Conservation (phyloP, 768 basidiomycete genomes). For the Exsudoporus frostii region DNA sequence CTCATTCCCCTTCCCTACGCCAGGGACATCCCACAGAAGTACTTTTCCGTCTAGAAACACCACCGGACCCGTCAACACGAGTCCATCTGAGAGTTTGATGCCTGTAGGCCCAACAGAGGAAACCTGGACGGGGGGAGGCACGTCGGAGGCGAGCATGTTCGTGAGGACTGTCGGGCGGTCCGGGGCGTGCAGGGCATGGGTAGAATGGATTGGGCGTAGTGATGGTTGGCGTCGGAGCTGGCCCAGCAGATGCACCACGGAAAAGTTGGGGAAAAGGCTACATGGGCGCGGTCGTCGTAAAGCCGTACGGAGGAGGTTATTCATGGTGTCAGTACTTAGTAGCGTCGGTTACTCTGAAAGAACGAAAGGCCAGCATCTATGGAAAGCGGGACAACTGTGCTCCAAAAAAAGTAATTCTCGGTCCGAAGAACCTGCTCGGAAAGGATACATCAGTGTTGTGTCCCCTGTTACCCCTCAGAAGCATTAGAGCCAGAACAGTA, state of each 20-base stretch:
- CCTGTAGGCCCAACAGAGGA: conserved; percentile 59
- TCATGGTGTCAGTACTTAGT: neutral
- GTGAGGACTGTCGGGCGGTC: conserved; percentile 41
- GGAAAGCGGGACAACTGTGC: too few relatives aligned
- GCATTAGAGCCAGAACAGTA: too few relatives aligned
- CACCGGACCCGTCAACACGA: conserved; percentile 71
- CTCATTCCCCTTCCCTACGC: neutral
- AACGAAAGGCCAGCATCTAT: too few relatives aligned
- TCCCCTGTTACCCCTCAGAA: too few relatives aligned
- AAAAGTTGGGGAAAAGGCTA: neutral
- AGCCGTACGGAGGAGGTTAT: neutral
- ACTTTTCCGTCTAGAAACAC: conserved; percentile 85
- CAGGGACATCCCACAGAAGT: conserved; percentile 85
- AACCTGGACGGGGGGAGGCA: conserved; percentile 69
- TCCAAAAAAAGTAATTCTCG: too few relatives aligned
- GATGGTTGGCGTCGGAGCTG: neutral
- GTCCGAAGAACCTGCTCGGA: too few relatives aligned
- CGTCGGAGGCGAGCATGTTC: conserved; percentile 72
- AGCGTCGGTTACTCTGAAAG: neutral
- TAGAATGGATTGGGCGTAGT: conserved; percentile 15
- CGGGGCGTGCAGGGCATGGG: conserved; percentile 1
- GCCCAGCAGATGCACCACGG: neutral
- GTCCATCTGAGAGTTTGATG: conserved; percentile 73
- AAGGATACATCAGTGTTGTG: too few relatives aligned
- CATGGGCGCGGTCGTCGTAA: conserved; percentile 1